Base-by-base conservation (phyloP, 1,139 yeast species). In the Casaregolazyma lundiana region DNA sequence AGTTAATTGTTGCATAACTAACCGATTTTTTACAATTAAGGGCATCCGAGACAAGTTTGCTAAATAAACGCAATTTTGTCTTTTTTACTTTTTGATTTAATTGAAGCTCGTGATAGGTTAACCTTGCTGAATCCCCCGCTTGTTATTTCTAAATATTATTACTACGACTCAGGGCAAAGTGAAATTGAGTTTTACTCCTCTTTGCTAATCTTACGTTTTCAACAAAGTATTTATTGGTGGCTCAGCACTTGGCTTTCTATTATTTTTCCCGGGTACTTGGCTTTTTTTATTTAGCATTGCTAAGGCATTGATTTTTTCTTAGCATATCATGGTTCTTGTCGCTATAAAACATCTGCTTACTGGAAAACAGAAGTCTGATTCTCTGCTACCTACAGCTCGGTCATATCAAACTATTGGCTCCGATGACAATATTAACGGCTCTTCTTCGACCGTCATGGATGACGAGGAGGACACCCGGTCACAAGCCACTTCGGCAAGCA, bases 291-390 rank as follows among this genome's bases (percentile, higher is more conserved):
- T n/a, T n/a, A n/a, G n/a, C n/a, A n/a, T n/a, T n/a, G n/a, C n/a
- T n/a, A n/a, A n/a, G n/a, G n/a, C n/a, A n/a, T n/a, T n/a, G n/a
- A n/a, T n/a, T n/a, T n/a, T n/a, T n/a, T n/a, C n/a, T n/a, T n/a
- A n/a, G n/a, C 20, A 13, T 19, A n/a, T 38, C 35, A 64, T 64
- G 66, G 64, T 62, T 11, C 54, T 66, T 9, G 69, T 65, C 9
- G 53, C 59, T 19, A 41, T 66, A 17, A 66, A 66, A 50, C 64
- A 62, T 47, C 50, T 60, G 41, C 30, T 66, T 9, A 50, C 58
- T 20, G 67, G 69, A 42, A 49, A 49, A 20, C 52, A 46, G 13
- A 57, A 52, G 34, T 39, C 51, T 24, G 52, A 55, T 47, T 58
- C 65, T 6, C 51, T 65, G 42, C 55, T 65, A 26, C 68, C 69